These are phyloP conservation scores for Fusarium continuum DNA, from an alignment of 2,329 filamentous ascomycete species.

Conservation along the genomic window DNA sequence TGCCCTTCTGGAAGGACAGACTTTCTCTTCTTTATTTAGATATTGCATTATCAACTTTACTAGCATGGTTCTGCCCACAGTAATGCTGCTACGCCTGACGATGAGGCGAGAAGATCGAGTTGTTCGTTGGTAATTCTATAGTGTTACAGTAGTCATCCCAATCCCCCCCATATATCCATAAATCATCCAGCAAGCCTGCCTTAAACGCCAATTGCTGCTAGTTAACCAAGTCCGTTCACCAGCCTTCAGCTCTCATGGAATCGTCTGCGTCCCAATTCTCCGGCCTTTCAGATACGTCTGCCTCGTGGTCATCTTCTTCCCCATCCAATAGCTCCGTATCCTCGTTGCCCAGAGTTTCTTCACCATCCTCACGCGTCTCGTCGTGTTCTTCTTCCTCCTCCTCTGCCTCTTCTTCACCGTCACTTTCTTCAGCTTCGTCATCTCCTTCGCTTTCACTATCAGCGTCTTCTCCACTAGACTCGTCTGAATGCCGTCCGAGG, in stretches of 20 bases:
- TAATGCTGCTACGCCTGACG: neutral
- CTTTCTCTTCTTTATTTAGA: neutral
- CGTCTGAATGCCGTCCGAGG: conserved; percentile 47
- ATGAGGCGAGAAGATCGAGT: neutral
- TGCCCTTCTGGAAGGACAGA: conserved; percentile 9
- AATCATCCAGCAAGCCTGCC: neutral
- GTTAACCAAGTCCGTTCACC: conserved; percentile 1
- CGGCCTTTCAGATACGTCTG: neutral
- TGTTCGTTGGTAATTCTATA: neutral
- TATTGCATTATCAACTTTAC: neutral
- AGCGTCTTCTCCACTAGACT: conserved; percentile 49
- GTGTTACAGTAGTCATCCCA: neutral
- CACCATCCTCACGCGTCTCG: conserved; percentile 21
- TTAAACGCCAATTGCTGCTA: conserved; percentile 22
- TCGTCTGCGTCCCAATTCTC: conserved; percentile 12
- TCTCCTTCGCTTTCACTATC: conserved; percentile 51
- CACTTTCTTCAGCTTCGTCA: conserved; percentile 37
- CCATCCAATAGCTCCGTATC: conserved; percentile 30
- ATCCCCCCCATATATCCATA: neutral
- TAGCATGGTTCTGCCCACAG: too few relatives aligned
- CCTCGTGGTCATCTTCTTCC: conserved; percentile 19
- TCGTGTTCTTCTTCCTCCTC: conserved; percentile 22
- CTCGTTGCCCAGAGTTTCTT: conserved; percentile 28
- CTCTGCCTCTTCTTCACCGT: conserved; percentile 30
- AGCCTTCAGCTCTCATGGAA: conserved; percentile 10